Percentiles rank a stretch among this genome's conserved stretches.
Evolutionary conservation across 129 eudicot species (phyloP).

Genomic region (Deinandra increscens): DNA sequence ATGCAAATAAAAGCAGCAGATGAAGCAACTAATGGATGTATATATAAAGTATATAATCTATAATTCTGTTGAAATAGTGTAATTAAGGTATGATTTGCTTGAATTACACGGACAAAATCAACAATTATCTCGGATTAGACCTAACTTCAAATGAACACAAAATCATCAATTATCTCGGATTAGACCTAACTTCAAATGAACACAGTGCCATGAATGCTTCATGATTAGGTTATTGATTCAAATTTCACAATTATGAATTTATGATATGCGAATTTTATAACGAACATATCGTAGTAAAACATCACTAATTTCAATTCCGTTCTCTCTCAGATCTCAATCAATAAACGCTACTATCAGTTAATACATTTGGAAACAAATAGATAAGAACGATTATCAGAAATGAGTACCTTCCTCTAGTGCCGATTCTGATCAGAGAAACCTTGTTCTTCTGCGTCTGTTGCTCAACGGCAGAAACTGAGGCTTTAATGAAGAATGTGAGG

Average conservation of each 20-base stretch:
- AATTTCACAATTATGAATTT: neutral
- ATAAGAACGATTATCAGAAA: neutral
- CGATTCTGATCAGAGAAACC: conserved; percentile 66
- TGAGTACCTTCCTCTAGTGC: conserved; percentile 77
- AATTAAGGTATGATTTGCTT: neutral
- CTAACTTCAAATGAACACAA: neutral
- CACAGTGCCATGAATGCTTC: neutral
- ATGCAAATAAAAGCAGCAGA: neutral
- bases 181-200: neutral
- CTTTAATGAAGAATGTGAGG: conserved; percentile 27
- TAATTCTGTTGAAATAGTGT: neutral
- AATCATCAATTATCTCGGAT: neutral
- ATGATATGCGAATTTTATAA: neutral
- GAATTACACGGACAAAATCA: neutral
- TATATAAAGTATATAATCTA: neutral
- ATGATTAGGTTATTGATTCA: neutral
- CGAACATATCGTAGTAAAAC: neutral
- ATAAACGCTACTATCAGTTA: neutral
- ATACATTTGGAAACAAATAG: neutral
- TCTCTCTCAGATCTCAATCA: neutral
- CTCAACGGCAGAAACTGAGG: conserved; percentile 60
- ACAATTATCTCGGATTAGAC: neutral
- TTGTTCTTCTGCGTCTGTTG: conserved; percentile 32
- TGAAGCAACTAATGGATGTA: neutral
- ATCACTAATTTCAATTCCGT: neutral